Evolutionary conservation across 495 filamentous ascomycete species (phyloP), one percentile per base, ranked within the genome.

Genomic region (Sordaria brevicollis): DNA sequence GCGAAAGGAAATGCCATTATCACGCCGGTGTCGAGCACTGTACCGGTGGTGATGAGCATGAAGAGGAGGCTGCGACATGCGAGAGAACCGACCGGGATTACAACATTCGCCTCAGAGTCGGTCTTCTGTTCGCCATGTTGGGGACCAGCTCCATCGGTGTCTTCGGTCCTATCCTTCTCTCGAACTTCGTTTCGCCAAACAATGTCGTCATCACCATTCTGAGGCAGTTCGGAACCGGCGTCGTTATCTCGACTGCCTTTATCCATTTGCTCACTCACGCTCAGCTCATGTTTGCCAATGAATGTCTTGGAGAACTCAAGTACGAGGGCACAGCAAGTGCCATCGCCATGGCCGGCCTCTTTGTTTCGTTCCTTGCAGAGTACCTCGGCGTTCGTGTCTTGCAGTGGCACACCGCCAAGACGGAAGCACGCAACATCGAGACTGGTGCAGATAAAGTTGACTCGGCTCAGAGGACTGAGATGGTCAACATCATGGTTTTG

Each of bases 151-250:
- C 75, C 17, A 71, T 78, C 9, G 76, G 83, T 11, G 83, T 83
- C 33, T 77, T 82, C 38, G 68, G 70, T 4, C 85, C 85, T n/a
- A 84, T 86, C 68, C 71, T 86, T 17, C 73, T 80, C 29, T 72
- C 79, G 33, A 71, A 71, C 31, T 71, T 78, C 68, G 72, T 80
- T 21, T 66, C 76, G 17, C 67, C 69, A 21, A 71, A 74, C 10
- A 74, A 79, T 25, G 19, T 70, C 66, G 79, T 85, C 37, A 84
- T 86, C 65, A 83, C 85, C 19, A 73, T 85, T 13, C 81, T 91
- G 34, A 87, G 90, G 72, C 90, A 93, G 69, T 92, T 93, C 69
- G 90, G 91, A 6, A 92, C 91, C 0, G 91, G 91, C 2, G 86
- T 92, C 25, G 88, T 93, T 70, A 82, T 92, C 57, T 83, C 90